phyloP scores from a whole-genome alignment of 1,284 basidiomycete genomes.

The Ustilago curta region DNA sequence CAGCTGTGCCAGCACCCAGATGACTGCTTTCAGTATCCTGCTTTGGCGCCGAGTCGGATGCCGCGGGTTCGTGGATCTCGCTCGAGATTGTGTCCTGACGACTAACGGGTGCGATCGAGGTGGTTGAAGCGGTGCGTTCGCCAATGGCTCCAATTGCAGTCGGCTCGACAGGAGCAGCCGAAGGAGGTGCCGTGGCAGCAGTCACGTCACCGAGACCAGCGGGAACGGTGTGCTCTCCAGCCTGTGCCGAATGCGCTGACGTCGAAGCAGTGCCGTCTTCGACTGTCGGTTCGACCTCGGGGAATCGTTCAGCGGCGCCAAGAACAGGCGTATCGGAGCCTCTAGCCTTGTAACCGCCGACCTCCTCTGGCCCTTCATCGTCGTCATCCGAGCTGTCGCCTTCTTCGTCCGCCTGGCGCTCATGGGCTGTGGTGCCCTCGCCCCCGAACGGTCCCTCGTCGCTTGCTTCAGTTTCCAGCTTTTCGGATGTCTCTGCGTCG shows the following conservation, averaged over 20 bases:
- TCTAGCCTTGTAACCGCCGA: slow-evolving; percentile 42
- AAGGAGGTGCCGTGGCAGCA: slow-evolving; percentile 9
- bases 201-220: slow-evolving; percentile 43
- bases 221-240: slow-evolving; percentile 28
- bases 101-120: slow-evolving; percentile 46
- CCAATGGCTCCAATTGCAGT: slow-evolving; percentile 35
- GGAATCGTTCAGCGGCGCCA: slow-evolving; percentile 43
- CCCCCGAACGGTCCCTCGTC: slow-evolving; percentile 36
- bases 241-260: slow-evolving; percentile 12
- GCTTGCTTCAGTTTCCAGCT: slow-evolving; percentile 14
- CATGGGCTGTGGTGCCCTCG: slow-evolving; percentile 29
- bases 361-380: slow-evolving; percentile 60
- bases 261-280: slow-evolving; percentile 4
- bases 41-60: slow-evolving; percentile 5
- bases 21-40: slow-evolving; percentile 8
- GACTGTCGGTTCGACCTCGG: slow-evolving; percentile 18
- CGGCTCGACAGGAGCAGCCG: slow-evolving; percentile 38
- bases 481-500: slow-evolving; percentile 2
- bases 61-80: slow-evolving; percentile 10
- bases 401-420: slow-evolving; percentile 48
- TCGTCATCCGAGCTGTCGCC: slow-evolving; percentile 60
- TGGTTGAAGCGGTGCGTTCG: slow-evolving; percentile 37
- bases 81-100: slow-evolving; percentile 28
- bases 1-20: slow-evolving; percentile 29
- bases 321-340: slow-evolving; percentile 20